Evolutionary conservation across 305 asterid genomes (phyloP).

Genomic region (Fraxinus albicans): DNA sequence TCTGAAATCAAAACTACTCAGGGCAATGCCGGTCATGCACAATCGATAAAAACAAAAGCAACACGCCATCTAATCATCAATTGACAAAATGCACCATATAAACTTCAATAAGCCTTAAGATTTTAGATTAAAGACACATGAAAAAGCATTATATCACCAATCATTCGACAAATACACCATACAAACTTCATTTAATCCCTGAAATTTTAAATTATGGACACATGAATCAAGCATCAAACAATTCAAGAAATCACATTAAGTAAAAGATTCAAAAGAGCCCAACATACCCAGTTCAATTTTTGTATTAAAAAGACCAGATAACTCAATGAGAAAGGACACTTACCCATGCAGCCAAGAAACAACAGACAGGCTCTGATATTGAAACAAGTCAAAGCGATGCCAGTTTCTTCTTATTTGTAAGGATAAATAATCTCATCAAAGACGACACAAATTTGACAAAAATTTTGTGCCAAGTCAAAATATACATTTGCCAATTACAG

Average conservation of each 20-base stretch:
- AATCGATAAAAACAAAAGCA: not conserved
- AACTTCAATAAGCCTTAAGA: too few species aligned
- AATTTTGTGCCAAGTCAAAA: not conserved
- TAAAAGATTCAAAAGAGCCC: not conserved
- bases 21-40: not conserved
- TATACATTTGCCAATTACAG: not conserved
- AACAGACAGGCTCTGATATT: not conserved
- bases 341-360: not conserved
- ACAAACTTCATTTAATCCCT: not conserved
- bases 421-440: not conserved
- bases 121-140: too few species aligned
- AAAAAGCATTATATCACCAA: too few species aligned
- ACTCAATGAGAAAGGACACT: not conserved
- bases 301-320: not conserved
- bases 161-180: not conserved
- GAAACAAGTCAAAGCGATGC: not conserved
- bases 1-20: not conserved
- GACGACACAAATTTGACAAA: not conserved
- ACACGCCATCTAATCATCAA: not conserved
- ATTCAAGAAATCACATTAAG: not conserved
- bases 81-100: not conserved
- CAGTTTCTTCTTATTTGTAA: not conserved
- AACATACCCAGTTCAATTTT: not conserved
- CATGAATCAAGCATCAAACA: not conserved
- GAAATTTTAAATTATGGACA: not conserved